Evolutionary conservation across 1,284 basidiomycete species (phyloP).

Genomic region (Tilletia setariae): DNA sequence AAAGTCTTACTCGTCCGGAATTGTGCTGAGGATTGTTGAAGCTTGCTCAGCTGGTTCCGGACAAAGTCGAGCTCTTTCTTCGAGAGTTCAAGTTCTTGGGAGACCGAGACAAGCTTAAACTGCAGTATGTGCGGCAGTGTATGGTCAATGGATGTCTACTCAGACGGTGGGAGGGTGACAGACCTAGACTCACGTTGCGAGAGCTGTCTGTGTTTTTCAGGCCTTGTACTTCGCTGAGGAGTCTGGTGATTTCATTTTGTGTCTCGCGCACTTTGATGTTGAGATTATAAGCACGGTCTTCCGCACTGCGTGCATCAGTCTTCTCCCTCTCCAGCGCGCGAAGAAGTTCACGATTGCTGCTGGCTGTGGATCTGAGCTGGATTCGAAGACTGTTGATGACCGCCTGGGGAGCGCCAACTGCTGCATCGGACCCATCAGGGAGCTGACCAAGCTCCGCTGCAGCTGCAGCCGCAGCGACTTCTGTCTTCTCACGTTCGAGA

Average conservation of each 20-base stretch:
- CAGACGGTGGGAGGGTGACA: background rate
- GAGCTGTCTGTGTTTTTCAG: conserved; percentile 40
- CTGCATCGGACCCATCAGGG: conserved; percentile 2
- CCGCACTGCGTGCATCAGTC: conserved; percentile 65
- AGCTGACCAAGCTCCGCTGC: conserved; percentile 11
- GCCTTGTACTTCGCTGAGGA: conserved; percentile 39
- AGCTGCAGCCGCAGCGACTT: conserved; percentile 9
- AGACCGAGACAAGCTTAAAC: conserved; percentile 75
- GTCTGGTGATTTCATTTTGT: conserved; percentile 38
- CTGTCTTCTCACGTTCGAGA: background rate
- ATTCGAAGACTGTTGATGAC: conserved; percentile 9
- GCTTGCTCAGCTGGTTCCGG: conserved; percentile 39
- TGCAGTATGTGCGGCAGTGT: conserved; percentile 45
- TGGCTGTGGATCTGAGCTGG: conserved; percentile 8
- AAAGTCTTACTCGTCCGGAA: conserved; percentile 37
- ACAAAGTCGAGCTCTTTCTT: conserved; percentile 68
- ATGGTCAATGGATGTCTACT: background rate
- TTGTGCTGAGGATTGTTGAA: conserved; percentile 35
- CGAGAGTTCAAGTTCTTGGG: conserved; percentile 72
- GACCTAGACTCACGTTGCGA: conserved; percentile 27
- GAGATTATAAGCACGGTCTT: conserved; percentile 68
- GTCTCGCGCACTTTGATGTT: conserved; percentile 31
- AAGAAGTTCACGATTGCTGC: conserved; percentile 19
- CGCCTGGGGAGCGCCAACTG: conserved; percentile 11
- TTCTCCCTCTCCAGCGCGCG: conserved; percentile 72